A percentile compares a stretch with the other conserved stretches of the same genome.
Evolutionary conservation across 148 eudicot species (phyloP).

Genomic region (Rhododendron griersonianum): DNA sequence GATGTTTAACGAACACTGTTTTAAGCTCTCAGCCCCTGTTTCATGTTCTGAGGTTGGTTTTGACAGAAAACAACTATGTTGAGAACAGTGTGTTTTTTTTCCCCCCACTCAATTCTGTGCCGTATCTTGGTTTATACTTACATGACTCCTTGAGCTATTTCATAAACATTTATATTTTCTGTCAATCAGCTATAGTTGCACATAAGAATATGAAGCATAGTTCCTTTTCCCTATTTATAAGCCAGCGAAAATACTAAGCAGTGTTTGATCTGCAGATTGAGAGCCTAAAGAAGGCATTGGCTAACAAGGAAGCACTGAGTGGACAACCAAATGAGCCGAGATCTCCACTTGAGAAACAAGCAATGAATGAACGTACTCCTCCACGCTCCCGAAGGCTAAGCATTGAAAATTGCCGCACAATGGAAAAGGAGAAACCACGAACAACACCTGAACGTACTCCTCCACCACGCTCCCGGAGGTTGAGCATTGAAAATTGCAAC

Average conservation of each 20-base stretch:
- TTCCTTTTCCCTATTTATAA: not conserved
- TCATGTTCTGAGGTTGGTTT: not conserved
- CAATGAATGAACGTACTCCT: constrained; percentile 32
- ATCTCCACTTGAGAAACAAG: constrained; percentile 36
- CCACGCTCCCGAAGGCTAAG: constrained; percentile 31
- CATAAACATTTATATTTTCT: not conserved
- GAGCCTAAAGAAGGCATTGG: constrained; percentile 56
- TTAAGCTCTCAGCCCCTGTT: not conserved
- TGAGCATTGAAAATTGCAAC: constrained; percentile 37
- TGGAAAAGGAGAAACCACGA: constrained; percentile 18
- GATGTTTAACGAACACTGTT: not conserved
- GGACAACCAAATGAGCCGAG: constrained; percentile 34
- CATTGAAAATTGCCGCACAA: constrained; percentile 29
- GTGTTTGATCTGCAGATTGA: constrained; percentile 48
- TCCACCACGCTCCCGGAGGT: constrained; percentile 23
- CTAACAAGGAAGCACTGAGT: constrained; percentile 34
- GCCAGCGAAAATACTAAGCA: not conserved
- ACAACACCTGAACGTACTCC: constrained; percentile 27
- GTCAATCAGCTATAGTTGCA: not conserved
- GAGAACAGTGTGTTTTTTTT: not conserved
- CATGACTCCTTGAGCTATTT: not conserved
- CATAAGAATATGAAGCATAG: not conserved
- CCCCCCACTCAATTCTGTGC: not conserved
- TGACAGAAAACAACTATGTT: not conserved
- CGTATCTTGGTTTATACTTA: not conserved